A percentile compares a stretch with the other conserved stretches of the same genome.
Evolutionary conservation across 495 filamentous ascomycete genomes (phyloP).

Genomic region (Aspergillus egyptiacus): DNA sequence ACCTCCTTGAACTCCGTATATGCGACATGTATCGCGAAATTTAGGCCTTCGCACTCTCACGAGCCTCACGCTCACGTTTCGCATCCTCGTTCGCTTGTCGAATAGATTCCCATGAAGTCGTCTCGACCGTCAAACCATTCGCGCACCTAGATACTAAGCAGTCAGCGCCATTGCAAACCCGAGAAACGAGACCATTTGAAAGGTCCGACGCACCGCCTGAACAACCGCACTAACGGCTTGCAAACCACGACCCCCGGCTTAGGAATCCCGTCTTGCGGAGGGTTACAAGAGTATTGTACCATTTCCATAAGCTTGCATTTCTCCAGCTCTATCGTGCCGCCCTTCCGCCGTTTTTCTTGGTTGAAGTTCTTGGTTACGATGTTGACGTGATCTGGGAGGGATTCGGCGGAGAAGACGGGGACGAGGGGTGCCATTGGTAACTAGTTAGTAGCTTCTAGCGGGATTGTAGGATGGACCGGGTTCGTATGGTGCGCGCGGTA

Average conservation of each 20-base stretch:
- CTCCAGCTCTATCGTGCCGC: constrained; percentile 48
- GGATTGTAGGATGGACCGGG: background rate
- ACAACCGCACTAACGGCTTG: constrained; percentile 68
- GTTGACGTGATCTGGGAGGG: constrained; percentile 40
- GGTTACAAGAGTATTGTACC: constrained; percentile 75
- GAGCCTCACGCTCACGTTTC: constrained; percentile 18
- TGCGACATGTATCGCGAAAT: constrained; percentile 12
- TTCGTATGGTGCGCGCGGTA: background rate
- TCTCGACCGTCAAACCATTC: constrained; percentile 72
- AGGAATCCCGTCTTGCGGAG: constrained; percentile 49
- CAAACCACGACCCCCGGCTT: constrained; percentile 58
- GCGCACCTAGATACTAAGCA: constrained; percentile 62
- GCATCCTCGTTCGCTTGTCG: constrained; percentile 27
- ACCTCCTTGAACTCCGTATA: constrained; percentile 20
- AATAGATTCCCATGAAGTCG: constrained; percentile 65
- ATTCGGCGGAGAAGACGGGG: constrained; percentile 34
- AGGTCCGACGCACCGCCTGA: constrained; percentile 59
- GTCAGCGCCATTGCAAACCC: background rate
- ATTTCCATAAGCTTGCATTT: constrained; percentile 70
- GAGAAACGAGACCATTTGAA: background rate
- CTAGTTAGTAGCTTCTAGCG: background rate
- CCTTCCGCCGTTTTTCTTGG: constrained; percentile 40
- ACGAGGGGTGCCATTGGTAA: constrained; percentile 38
- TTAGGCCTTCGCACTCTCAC: constrained; percentile 3
- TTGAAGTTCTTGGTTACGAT: constrained; percentile 37